Percentiles rank a stretch among this genome's conserved stretches.
phyloP scores from a whole-genome alignment of 1,284 basidiomycete genomes.

The Inonotus hispidus region DNA sequence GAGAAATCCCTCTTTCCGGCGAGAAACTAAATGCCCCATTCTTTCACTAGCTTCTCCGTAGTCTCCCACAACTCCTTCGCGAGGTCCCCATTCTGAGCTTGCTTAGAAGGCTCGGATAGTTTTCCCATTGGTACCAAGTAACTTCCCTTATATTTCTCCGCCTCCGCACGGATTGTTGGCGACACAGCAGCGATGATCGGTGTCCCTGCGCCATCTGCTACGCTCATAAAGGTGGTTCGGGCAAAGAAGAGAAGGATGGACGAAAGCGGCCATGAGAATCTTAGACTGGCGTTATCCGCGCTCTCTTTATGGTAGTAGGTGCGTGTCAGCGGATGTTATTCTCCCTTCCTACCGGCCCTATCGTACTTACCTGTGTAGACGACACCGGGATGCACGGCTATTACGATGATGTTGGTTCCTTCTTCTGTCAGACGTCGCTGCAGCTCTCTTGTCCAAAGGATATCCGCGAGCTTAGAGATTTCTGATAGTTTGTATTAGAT shows the following conservation, averaged over 20 bases:
- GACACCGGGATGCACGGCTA: conserved; percentile 21
- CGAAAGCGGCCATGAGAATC: conserved; percentile 23
- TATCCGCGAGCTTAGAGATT: conserved; percentile 20
- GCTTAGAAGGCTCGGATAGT: conserved; percentile 22
- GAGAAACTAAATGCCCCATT: conserved; percentile 5
- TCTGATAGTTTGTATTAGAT: conserved; percentile 9
- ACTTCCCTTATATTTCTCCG: conserved; percentile 39
- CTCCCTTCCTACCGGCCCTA: conserved; percentile 7
- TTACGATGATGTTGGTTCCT: conserved; percentile 14
- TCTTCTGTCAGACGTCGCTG: conserved; percentile 17
- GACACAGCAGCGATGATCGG: conserved; percentile 39
- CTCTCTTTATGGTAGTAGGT: neutral
- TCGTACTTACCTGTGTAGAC: conserved; percentile 25
- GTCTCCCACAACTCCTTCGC: conserved; percentile 41
- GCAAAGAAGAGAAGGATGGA: conserved; percentile 31
- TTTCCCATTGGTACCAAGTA: conserved; percentile 23
- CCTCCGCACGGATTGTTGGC: conserved; percentile 31
- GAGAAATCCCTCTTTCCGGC: too few species aligned
- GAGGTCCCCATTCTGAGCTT: conserved; percentile 32
- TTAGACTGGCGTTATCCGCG: neutral
- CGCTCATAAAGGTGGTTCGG: conserved; percentile 37
- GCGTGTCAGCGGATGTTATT: neutral
- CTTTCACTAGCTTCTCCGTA: conserved; percentile 31
- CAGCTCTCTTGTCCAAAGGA: conserved; percentile 22
- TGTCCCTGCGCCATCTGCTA: conserved; percentile 2